Percentiles rank a stretch among this genome's conserved stretches.
Conservation (phyloP, 1,284 basidiomycete genomes). For the Sporisorium sorghi region DNA sequence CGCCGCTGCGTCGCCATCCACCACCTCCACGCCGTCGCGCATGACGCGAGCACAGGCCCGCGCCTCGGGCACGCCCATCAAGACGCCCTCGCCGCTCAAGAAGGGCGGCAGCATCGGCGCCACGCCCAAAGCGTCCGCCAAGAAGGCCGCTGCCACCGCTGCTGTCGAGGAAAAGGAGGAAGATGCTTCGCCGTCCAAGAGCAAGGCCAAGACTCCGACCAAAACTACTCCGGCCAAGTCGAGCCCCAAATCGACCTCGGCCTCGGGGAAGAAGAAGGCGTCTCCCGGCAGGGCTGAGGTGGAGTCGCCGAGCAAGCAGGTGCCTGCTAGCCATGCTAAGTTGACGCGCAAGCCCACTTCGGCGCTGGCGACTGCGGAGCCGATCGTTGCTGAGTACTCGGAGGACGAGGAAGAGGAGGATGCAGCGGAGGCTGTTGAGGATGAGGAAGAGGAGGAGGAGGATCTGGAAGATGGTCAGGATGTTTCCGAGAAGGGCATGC, state of each 20-base stretch:
- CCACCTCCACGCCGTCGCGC: slow-evolving; percentile 29
- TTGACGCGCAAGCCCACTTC: slow-evolving; percentile 41
- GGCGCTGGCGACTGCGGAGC: slow-evolving; percentile 43
- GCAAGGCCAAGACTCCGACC: slow-evolving; percentile 11
- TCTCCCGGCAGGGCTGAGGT: slow-evolving; percentile 5
- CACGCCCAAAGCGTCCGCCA: slow-evolving; percentile 25
- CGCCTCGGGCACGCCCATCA: slow-evolving; percentile 26
- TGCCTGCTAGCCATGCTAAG: slow-evolving; percentile 40
- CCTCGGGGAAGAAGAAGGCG: slow-evolving; percentile 19
- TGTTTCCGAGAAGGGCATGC: slow-evolving; percentile 62
- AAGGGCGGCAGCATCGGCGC: slow-evolving; percentile 20
- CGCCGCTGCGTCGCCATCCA: slow-evolving; percentile 8
- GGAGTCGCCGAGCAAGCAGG: slow-evolving; percentile 33
- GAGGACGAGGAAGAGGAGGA: slow-evolving; percentile 13
- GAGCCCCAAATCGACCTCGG: slow-evolving; percentile 10
- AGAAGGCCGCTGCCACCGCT: slow-evolving; percentile 11
- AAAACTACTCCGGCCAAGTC: slow-evolving; percentile 24
- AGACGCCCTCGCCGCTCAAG: slow-evolving; percentile 41
- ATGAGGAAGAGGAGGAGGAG: slow-evolving; percentile 46
- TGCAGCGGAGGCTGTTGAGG: slow-evolving; percentile 34
- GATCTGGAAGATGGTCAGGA: slow-evolving; percentile 63
- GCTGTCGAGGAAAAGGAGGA: neutral
- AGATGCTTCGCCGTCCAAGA: slow-evolving; percentile 18
- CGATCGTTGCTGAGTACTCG: slow-evolving; percentile 40
- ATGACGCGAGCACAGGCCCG: slow-evolving; percentile 42